Percentiles rank a stretch among this genome's conserved stretches.
phyloP scores from a whole-genome alignment of 345 rosid genomes.

The Acer saccharum region DNA sequence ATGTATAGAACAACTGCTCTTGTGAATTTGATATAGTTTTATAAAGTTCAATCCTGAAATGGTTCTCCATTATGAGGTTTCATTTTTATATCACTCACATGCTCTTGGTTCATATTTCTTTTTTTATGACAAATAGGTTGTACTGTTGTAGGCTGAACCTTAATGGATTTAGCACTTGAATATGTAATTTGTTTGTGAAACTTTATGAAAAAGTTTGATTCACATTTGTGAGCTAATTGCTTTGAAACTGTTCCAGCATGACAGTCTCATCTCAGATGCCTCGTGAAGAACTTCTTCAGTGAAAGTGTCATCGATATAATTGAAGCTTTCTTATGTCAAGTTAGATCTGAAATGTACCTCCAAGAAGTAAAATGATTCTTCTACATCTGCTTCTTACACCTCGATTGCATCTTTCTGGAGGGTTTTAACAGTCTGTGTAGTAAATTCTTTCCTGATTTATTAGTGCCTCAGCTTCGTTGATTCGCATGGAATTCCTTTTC shows the following conservation, averaged over 20 bases:
- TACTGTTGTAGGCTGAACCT: not conserved
- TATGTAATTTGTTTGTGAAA: not conserved
- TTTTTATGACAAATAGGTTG: not conserved
- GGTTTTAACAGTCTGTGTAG: conserved; percentile 3
- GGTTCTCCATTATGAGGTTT: not conserved
- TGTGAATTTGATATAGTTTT: not conserved
- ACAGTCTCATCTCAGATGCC: conserved; percentile 10
- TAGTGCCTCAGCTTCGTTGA: conserved; percentile 13
- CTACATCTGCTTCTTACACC: conserved; percentile 11
- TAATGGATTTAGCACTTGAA: not conserved
- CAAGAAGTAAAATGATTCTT: conserved; percentile 23
- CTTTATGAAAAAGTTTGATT: not conserved
- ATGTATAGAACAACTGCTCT: not conserved
- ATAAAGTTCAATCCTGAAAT: not conserved
- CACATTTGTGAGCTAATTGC: conserved; percentile 17
- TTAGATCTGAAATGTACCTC: conserved; percentile 15
- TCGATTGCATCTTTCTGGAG: conserved; percentile 7
- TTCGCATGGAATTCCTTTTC: not conserved
- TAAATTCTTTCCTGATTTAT: conserved; percentile 9
- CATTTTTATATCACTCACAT: not conserved
- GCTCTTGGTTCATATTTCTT: not conserved
- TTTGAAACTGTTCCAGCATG: conserved; percentile 20
- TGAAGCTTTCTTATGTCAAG: conserved; percentile 18
- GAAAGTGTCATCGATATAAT: conserved; percentile 8
- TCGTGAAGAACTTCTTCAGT: conserved; percentile 5